Conservation (phyloP, 2,329 filamentous ascomycete genomes). For the Sporothrix brasiliensis region DNA sequence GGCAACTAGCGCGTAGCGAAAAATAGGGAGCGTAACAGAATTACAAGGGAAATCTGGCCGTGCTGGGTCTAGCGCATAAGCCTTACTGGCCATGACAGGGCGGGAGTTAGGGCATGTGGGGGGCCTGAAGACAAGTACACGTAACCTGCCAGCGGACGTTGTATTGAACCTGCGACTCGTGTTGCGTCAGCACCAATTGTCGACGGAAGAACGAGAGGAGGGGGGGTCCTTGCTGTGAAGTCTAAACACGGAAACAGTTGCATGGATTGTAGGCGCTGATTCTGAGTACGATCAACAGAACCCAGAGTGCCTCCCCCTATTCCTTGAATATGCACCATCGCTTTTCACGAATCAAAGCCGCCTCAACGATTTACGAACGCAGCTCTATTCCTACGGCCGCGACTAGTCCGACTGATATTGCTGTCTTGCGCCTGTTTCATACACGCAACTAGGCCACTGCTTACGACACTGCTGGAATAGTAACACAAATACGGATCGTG, state of each 20-base stretch:
- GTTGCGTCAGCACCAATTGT: conserved; percentile 28
- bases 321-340: background rate
- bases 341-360: background rate
- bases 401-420: conserved; percentile 7
- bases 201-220: background rate
- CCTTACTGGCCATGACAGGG: background rate
- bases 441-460: no score
- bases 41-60: conserved; percentile 15
- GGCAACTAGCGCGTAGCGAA: conserved; percentile 10
- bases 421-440: conserved; percentile 17
- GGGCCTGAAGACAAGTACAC: conserved; percentile 7
- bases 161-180: conserved; percentile 22
- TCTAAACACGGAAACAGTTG: no score
- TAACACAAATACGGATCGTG: no score
- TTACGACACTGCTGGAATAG: no score
- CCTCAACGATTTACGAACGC: no score
- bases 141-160: background rate
- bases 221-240: no score
- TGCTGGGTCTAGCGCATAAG: background rate
- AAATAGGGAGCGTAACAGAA: conserved; percentile 11
- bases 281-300: conserved; percentile 14
- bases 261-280: background rate
- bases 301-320: conserved; percentile 1
- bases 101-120: background rate
- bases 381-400: background rate